Conservation (phyloP, 2,329 filamentous ascomycete genomes). For the Colletotrichum lindemuthianum region DNA sequence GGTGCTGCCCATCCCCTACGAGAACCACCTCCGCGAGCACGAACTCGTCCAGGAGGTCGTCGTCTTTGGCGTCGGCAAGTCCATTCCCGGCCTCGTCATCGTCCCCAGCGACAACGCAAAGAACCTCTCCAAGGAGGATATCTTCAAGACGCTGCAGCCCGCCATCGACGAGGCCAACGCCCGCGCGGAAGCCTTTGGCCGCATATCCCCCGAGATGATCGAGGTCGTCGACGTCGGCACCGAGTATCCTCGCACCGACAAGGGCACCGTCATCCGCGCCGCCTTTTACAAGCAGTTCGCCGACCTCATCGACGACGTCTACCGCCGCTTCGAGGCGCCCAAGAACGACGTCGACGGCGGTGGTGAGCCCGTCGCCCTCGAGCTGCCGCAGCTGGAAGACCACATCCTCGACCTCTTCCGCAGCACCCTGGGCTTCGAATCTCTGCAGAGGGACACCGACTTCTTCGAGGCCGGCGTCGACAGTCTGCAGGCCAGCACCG, state of each 20-base stretch:
- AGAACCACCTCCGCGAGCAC: conserved; percentile 64
- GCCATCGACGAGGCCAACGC: conserved; percentile 61
- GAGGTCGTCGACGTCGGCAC: conserved; percentile 55
- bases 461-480: conserved; percentile 58
- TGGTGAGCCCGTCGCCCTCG: conserved; percentile 22
- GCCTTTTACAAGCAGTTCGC: conserved; percentile 57
- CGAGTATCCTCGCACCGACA: conserved; percentile 59
- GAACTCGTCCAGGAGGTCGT: conserved; percentile 64
- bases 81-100: conserved; percentile 63
- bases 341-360: conserved; percentile 16
- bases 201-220: conserved; percentile 63
- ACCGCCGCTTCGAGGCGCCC: conserved; percentile 35
- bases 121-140: conserved; percentile 53
- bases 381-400: conserved; percentile 41
- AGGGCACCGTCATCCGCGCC: conserved; percentile 58
- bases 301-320: conserved; percentile 51
- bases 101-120: conserved; percentile 58
- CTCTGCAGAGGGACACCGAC: conserved; percentile 44
- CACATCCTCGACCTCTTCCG: conserved; percentile 39
- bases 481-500: conserved; percentile 57
- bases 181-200: conserved; percentile 60
- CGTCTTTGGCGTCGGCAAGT: conserved; percentile 64
- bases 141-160: conserved; percentile 60
- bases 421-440: conserved; percentile 43
- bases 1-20: conserved; percentile 56